These are phyloP conservation scores for Hippophae rhamnoides DNA, from an alignment of 306 rosid genomes.

Conservation along the genomic window DNA sequence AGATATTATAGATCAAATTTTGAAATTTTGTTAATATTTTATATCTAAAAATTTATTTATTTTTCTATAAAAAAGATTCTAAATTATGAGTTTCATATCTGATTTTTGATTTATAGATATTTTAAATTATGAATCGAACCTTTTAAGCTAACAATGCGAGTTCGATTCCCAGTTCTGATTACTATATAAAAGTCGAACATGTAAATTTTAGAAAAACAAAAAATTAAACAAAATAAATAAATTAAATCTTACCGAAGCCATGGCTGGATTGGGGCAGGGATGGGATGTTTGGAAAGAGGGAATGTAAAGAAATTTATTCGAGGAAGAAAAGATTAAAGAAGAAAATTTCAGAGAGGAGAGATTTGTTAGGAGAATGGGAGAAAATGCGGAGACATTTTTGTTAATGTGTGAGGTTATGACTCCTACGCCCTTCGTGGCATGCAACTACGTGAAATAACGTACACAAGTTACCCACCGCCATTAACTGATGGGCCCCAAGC, in stretches of 20 bases:
- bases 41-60: too few relatives aligned
- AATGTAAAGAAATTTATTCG: slow-evolving; percentile 6
- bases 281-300: slow-evolving; percentile 10
- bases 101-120: too few relatives aligned
- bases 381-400: slow-evolving; percentile 4
- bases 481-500: too few relatives aligned
- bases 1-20: too few relatives aligned
- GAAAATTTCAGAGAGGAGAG: slow-evolving; percentile 13
- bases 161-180: too few relatives aligned
- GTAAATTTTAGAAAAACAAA: not conserved
- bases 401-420: not conserved
- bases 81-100: too few relatives aligned
- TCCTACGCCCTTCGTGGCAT: not conserved
- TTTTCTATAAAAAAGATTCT: too few relatives aligned
- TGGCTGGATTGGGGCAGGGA: slow-evolving; percentile 19
- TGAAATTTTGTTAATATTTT: too few relatives aligned
- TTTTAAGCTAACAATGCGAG: too few relatives aligned
- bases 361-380: slow-evolving; percentile 2
- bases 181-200: too few relatives aligned
- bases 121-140: too few relatives aligned
- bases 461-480: not conserved
- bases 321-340: not conserved
- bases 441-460: not conserved
- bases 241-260: slow-evolving; percentile 47
- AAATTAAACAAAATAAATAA: not conserved